These are phyloP conservation scores for Platanus orientalis DNA, from an alignment of 164 flowering plant genomes.

Conservation along the genomic window DNA sequence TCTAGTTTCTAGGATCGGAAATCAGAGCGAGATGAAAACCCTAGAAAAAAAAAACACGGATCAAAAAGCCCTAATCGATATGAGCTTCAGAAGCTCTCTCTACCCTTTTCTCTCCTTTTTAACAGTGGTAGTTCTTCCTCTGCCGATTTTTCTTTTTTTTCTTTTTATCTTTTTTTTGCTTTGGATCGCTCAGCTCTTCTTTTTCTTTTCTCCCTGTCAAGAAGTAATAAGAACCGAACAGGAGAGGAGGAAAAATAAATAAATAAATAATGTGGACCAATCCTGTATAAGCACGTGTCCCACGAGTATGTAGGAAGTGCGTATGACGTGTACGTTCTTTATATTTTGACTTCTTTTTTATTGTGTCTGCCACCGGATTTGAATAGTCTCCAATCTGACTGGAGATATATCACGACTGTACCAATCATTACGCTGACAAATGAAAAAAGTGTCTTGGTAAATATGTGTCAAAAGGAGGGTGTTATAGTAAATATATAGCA, in stretches of 20 bases:
- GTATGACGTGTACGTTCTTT: background rate
- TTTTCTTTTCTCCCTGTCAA: background rate
- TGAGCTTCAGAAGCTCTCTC: conserved; percentile 8
- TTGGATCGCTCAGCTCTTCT: conserved; percentile 1
- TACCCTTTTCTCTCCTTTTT: conserved; percentile 6
- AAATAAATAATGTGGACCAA: background rate
- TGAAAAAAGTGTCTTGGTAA: no score
- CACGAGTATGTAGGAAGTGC: background rate
- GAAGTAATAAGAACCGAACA: conserved; percentile 5
- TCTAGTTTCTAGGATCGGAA: conserved; percentile 10
- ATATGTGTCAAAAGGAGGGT: no score
- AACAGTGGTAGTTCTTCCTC: background rate
- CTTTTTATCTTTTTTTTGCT: background rate
- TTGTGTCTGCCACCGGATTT: no score
- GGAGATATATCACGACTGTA: no score
- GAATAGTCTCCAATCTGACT: no score
- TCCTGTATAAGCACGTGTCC: conserved; percentile 1
- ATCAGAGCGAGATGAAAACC: conserved; percentile 1
- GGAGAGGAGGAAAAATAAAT: background rate
- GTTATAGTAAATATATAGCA: no score
- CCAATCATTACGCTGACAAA: no score
- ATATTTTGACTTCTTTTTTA: no score
- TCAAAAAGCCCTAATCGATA: background rate
- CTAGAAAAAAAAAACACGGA: conserved; percentile 6
- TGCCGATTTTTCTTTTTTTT: background rate